A percentile compares a stretch with the other conserved stretches of the same genome.
These are phyloP conservation scores for Talaromyces verruculosus DNA, from an alignment of 2,329 filamentous ascomycete genomes.

Conservation along the genomic window DNA sequence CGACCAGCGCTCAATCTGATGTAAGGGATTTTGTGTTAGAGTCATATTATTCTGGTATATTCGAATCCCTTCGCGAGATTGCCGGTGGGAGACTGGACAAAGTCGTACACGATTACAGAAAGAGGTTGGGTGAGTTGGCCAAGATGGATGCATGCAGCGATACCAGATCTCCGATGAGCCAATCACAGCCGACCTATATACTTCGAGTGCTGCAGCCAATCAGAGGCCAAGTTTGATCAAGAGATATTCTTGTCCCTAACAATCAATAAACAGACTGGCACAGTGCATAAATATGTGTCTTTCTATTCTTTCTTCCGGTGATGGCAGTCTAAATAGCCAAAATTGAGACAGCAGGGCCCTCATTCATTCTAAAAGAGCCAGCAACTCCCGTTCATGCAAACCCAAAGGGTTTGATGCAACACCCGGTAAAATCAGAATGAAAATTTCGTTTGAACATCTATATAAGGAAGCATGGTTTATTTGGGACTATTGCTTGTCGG, in stretches of 20 bases:
- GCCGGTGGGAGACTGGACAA: background rate
- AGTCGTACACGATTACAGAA: background rate
- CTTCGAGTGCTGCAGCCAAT: background rate
- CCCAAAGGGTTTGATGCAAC: background rate
- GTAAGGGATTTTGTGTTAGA: background rate
- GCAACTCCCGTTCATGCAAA: background rate
- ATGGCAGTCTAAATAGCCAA: background rate
- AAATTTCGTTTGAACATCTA: background rate
- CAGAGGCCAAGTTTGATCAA: background rate
- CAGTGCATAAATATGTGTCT: background rate
- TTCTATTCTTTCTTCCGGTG: background rate
- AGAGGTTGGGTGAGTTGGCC: background rate
- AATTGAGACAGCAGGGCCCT: background rate
- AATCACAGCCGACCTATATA: background rate
- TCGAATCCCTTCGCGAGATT: background rate
- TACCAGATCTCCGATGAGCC: background rate
- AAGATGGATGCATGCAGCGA: conserved; percentile 6
- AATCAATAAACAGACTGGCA: background rate
- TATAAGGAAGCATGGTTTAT: background rate
- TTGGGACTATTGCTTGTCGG: background rate
- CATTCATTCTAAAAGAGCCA: background rate
- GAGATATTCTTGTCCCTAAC: background rate
- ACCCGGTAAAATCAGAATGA: background rate
- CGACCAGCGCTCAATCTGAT: background rate
- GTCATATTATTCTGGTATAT: background rate